Base-by-base conservation (phyloP, 805 yeast species). In the Barnettozyma vustinii region DNA sequence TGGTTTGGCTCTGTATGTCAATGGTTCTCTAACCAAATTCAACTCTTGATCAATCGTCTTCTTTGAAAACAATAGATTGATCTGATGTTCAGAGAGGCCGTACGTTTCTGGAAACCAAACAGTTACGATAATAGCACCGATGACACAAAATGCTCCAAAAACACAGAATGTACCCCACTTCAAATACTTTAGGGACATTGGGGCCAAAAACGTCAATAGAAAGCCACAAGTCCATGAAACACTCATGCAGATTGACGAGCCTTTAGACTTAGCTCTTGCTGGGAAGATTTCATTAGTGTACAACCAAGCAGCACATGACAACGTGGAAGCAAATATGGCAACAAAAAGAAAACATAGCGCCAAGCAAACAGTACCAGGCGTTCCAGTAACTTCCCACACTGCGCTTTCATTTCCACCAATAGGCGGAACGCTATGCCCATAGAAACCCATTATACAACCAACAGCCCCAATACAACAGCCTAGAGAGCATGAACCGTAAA, bases 251-350 rank as follows among this genome's bases (percentile, higher is more conserved):
- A 76, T 52, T 0, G 79, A 66, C 23, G 72, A 61, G 0, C 80
- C 80, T 53, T 74, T 76, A 0, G 75, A 63, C 51, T 77, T 72
- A 1, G 76, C 72, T 25, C 63, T 62, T 1, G 61, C 61, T 0
- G 79, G 77, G 40, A 79, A 70, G 5, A 77, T 60, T 54, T 79
- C 84, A 44, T 73, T 70, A 5, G 77, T 69, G 55, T 76, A 78
- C 19, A 79, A 58, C 77, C 76, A 72, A 32, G 79, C 70, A 3
- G 71, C 71, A 40, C 80, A 69, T 1, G 74, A 63, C 13, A 79
- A 61, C 1, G 79, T 68, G 1, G 77, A 59, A 1, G 81, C 68
- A 56, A 72, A 74, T 0, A 77, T 64, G 3, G 79, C 73, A 23
- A 74, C 73, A 42, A 74, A 63, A 42, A 75, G 60, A 37, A 72